Conservation (phyloP, 768 basidiomycete species). For the Solioccasus polychromus region DNA sequence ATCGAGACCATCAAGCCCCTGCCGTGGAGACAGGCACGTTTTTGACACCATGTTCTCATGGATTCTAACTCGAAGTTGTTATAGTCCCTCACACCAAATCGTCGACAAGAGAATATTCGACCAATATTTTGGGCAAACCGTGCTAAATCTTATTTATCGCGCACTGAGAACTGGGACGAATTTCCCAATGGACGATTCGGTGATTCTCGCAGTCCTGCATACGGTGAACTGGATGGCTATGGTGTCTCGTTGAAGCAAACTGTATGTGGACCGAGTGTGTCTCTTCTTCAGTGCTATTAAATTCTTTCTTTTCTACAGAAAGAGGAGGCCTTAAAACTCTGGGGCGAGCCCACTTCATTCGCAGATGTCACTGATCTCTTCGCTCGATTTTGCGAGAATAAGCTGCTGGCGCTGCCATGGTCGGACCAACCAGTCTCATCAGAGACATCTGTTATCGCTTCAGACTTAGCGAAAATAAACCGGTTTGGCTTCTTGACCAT, state of each 20-base stretch:
- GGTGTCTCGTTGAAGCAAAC: slow-evolving; percentile 91
- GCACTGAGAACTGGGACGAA: slow-evolving; percentile 99
- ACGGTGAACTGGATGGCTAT: slow-evolving; percentile 96
- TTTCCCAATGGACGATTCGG: slow-evolving; percentile 99
- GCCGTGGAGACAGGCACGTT: slow-evolving; percentile 89
- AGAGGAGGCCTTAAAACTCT: slow-evolving; percentile 82
- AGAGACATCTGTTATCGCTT: slow-evolving; percentile 81
- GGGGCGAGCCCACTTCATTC: slow-evolving; percentile 75
- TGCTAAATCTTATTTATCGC: slow-evolving; percentile 89
- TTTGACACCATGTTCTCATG: slow-evolving; percentile 1
- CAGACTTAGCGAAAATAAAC: slow-evolving; percentile 82
- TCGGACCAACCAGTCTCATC: slow-evolving; percentile 83
- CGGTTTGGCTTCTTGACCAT: slow-evolving; percentile 92
- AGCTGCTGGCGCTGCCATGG: slow-evolving; percentile 86
- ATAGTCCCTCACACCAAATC: slow-evolving; percentile 87
- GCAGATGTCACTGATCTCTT: slow-evolving; percentile 74
- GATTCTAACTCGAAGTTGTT: slow-evolving; percentile 5
- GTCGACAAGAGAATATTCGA: slow-evolving; percentile 88
- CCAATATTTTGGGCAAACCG: slow-evolving; percentile 99
- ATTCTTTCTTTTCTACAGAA: slow-evolving; percentile 51
- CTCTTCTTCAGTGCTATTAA: slow-evolving; percentile 3
- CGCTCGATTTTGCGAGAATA: slow-evolving; percentile 72
- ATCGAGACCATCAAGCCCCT: slow-evolving; percentile 92
- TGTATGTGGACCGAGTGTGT: slow-evolving; percentile 39
- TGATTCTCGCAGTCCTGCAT: slow-evolving; percentile 95